Conservation (phyloP, 1,284 basidiomycete genomes). For the Heterobasidion annosum region DNA sequence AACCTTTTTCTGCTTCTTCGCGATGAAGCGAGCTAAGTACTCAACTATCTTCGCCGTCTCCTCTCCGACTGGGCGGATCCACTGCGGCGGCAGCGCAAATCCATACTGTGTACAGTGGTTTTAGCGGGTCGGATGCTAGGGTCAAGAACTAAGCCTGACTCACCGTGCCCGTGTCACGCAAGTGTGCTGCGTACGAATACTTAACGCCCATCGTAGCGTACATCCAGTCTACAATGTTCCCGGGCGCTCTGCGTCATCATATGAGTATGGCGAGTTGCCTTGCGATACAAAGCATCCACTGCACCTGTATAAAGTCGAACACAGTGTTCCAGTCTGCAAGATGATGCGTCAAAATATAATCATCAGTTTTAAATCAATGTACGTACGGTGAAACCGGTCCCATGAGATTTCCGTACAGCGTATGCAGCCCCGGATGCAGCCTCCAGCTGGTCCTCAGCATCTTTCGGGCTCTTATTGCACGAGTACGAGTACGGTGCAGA, state of each 20-base stretch:
- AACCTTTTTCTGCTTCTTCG: constrained; percentile 9
- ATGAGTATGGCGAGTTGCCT: neutral
- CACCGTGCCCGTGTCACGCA: constrained; percentile 79
- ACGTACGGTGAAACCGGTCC: constrained; percentile 38
- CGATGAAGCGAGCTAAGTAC: constrained; percentile 65
- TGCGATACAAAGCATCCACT: neutral
- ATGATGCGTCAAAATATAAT: constrained; percentile 2
- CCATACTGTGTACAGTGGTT: constrained; percentile 48
- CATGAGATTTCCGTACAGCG: constrained; percentile 51
- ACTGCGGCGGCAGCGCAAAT: constrained; percentile 63
- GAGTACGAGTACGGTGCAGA: constrained; percentile 69
- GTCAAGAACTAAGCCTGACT: constrained; percentile 17
- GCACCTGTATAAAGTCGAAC: constrained; percentile 56
- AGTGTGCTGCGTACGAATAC: constrained; percentile 70
- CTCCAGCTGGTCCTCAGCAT: constrained; percentile 79
- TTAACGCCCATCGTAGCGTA: constrained; percentile 59
- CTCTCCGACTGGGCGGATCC: constrained; percentile 74
- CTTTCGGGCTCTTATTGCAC: constrained; percentile 58
- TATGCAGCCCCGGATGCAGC: constrained; percentile 64
- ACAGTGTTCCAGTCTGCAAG: constrained; percentile 57
- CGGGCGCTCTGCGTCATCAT: constrained; percentile 38
- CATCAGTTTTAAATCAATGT: neutral
- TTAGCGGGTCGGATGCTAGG: neutral
- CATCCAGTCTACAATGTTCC: constrained; percentile 73
- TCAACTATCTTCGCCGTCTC: constrained; percentile 60